These are phyloP conservation scores for Saprolegnia parasitica DNA, from an alignment of 352 stramenopile species.

Conservation along the genomic window DNA sequence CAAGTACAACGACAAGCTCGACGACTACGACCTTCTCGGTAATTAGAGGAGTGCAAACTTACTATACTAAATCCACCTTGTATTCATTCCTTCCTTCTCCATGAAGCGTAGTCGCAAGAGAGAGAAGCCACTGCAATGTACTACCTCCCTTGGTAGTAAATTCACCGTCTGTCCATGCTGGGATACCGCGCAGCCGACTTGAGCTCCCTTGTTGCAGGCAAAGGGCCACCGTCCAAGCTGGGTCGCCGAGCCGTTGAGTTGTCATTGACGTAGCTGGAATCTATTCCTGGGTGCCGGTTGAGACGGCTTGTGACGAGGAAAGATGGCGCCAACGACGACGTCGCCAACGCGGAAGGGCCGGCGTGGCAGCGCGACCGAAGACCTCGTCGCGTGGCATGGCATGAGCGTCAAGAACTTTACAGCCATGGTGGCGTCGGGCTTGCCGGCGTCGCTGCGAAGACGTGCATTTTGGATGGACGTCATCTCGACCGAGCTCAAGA, in stretches of 20 bases:
- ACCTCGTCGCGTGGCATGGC: conserved; percentile 48
- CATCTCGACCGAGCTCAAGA: conserved; percentile 42
- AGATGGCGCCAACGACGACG: background rate
- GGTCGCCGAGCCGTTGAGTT: no score
- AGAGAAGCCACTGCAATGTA: no score
- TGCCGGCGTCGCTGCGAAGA: conserved; percentile 38
- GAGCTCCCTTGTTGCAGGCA: no score
- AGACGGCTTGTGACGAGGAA: background rate
- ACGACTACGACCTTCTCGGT: conserved; percentile 99
- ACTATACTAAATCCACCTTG: background rate
- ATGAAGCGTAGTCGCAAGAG: no score
- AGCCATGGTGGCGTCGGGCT: conserved; percentile 33
- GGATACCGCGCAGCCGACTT: no score
- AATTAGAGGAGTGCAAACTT: conserved; percentile 56
- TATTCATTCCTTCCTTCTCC: background rate
- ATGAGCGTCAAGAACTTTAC: conserved; percentile 54
- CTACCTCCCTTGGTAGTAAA: no score
- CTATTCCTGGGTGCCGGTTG: background rate
- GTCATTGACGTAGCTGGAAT: no score
- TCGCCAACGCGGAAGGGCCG: background rate
- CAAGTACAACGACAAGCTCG: conserved; percentile 99
- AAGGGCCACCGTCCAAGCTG: no score
- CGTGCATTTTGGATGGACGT: conserved; percentile 55
- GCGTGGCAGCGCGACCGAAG: conserved; percentile 42
- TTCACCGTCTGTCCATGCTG: no score